These are phyloP conservation scores for Saccharomyces hybrid DNA, from an alignment of 1,139 yeast species.

Conservation along the genomic window DNA sequence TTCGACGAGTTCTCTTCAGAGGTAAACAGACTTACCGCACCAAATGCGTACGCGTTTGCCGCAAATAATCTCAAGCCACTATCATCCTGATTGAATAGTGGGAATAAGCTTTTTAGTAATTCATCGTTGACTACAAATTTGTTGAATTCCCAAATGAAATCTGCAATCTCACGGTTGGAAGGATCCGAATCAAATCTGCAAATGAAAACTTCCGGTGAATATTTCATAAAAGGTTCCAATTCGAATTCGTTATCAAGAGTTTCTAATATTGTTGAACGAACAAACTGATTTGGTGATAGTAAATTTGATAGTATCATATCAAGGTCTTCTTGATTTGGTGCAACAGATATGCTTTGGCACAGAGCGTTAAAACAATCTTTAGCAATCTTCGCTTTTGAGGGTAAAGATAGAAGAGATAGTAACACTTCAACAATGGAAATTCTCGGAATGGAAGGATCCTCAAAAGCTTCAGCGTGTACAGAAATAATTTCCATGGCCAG, in stretches of 20 bases:
- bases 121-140: conserved; percentile 40
- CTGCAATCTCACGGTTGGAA: conserved; percentile 56
- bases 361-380: conserved; percentile 75
- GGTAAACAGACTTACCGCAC: conserved; percentile 32
- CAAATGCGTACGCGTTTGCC: conserved; percentile 50
- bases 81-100: conserved; percentile 46
- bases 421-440: conserved; percentile 52
- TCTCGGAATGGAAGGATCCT: conserved; percentile 63
- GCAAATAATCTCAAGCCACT: conserved; percentile 61
- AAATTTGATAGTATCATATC: conserved; percentile 49
- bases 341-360: conserved; percentile 64
- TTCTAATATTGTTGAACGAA: conserved; percentile 72
- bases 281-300: conserved; percentile 58
- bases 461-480: conserved; percentile 67
- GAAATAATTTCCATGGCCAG: conserved; percentile 72
- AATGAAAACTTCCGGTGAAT: conserved; percentile 68
- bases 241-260: conserved; percentile 84
- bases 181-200: conserved; percentile 67
- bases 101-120: conserved; percentile 41
- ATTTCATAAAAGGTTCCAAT: conserved; percentile 44
- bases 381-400: conserved; percentile 71
- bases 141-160: conserved; percentile 80
- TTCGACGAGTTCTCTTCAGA: conserved; percentile 30
- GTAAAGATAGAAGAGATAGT: conserved; percentile 58
- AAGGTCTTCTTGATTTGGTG: conserved; percentile 51